Conservation (phyloP, 768 basidiomycete genomes). For the Leccinum subtestaceum region DNA sequence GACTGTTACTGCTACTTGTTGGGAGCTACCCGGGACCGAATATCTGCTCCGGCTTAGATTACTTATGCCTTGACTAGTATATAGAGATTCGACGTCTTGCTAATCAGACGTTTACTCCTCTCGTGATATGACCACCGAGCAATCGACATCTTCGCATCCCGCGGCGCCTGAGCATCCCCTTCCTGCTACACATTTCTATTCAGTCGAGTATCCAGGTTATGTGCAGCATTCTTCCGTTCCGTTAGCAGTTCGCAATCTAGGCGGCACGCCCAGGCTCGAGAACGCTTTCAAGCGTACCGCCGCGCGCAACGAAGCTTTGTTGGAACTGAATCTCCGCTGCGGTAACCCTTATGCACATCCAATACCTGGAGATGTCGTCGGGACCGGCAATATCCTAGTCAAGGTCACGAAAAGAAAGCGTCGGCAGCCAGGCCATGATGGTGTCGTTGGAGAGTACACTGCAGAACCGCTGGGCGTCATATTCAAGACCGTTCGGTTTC, state of each 20-base stretch:
- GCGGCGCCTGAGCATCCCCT: slow-evolving; percentile 43
- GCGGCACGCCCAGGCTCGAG: slow-evolving; percentile 69
- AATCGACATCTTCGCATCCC: slow-evolving; percentile 12
- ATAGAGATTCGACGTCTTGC: neutral
- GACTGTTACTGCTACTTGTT: neutral
- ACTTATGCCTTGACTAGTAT: neutral
- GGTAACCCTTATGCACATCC: slow-evolving; percentile 81
- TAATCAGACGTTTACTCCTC: slow-evolving; percentile 4
- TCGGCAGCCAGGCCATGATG: slow-evolving; percentile 34
- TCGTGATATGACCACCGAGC: slow-evolving; percentile 11
- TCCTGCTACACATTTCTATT: slow-evolving; percentile 62
- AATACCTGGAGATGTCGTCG: slow-evolving; percentile 74
- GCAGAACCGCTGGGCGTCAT: slow-evolving; percentile 70
- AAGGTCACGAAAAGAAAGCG: slow-evolving; percentile 77
- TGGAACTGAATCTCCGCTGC: slow-evolving; percentile 77
- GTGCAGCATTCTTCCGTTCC: slow-evolving; percentile 61
- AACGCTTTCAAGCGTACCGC: slow-evolving; percentile 70
- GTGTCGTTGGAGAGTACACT: slow-evolving; percentile 64
- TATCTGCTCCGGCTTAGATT: neutral
- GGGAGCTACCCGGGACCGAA: neutral
- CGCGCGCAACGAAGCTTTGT: slow-evolving; percentile 56
- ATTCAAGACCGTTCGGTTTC: slow-evolving; percentile 84
- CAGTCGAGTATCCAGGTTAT: slow-evolving; percentile 90
- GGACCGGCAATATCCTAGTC: slow-evolving; percentile 78
- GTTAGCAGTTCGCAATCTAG: slow-evolving; percentile 60